Conservation (phyloP, 257 asterid species). For the Anisodus acutangulus region DNA sequence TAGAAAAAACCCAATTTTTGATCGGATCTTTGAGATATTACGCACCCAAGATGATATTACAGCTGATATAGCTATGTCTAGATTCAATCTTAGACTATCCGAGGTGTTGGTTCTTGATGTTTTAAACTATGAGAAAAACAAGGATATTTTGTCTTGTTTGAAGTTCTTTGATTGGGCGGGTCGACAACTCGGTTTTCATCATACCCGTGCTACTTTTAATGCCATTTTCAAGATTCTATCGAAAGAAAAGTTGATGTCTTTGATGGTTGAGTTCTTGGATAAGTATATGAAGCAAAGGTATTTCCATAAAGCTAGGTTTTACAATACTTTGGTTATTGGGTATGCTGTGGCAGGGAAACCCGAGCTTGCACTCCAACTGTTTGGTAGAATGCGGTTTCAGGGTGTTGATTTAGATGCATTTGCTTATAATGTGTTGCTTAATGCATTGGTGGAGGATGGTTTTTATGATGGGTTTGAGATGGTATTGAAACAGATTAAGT, state of each 20-base stretch:
- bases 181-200: constrained; percentile 67
- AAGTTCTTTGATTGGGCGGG: constrained; percentile 98
- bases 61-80: constrained; percentile 51
- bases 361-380: constrained; percentile 68
- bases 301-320: constrained; percentile 40
- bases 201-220: constrained; percentile 65
- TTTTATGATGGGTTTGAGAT: constrained; percentile 56
- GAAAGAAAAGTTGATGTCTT: constrained; percentile 52
- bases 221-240: constrained; percentile 66
- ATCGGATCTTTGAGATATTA: constrained; percentile 60
- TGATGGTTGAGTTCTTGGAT: constrained; percentile 62
- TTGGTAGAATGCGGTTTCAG: constrained; percentile 76
- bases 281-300: constrained; percentile 43
- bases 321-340: constrained; percentile 69
- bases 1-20: constrained; percentile 54
- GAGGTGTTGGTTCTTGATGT: constrained; percentile 62
- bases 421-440: constrained; percentile 70
- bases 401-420: constrained; percentile 71
- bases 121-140: constrained; percentile 50
- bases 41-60: constrained; percentile 53
- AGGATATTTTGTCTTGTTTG: constrained; percentile 68
- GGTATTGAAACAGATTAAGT: constrained; percentile 55
- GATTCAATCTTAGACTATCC: constrained; percentile 55
- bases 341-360: constrained; percentile 74
- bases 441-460: constrained; percentile 70